Percentiles rank a stretch among this genome's conserved stretches.
These are phyloP conservation scores for Xylaria bambusicola DNA, from an alignment of 495 filamentous ascomycete species.

Conservation along the genomic window DNA sequence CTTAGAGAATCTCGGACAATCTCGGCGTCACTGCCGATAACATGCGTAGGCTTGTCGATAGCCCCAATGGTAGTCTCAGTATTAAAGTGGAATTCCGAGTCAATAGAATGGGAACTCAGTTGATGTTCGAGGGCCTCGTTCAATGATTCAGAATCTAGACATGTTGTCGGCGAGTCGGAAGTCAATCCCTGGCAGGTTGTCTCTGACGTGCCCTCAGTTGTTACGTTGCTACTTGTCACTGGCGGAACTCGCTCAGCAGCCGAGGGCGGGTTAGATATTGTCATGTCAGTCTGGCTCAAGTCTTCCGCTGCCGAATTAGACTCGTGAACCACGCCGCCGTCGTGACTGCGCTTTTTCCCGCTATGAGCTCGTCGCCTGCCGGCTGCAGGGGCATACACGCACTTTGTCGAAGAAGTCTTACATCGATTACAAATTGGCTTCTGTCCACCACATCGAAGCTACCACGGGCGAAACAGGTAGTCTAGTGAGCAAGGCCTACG, in stretches of 20 bases:
- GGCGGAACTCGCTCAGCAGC: neutral
- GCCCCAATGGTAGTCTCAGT: neutral
- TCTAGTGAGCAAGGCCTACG: neutral
- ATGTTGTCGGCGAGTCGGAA: neutral
- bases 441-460: conserved; percentile 1
- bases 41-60: neutral
- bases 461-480: neutral
- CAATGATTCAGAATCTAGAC: neutral
- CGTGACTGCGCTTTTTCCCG: neutral
- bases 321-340: neutral
- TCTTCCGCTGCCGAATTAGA: neutral
- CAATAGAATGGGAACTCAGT: neutral
- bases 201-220: neutral
- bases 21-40: neutral
- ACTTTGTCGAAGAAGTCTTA: neutral
- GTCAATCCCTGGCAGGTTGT: neutral
- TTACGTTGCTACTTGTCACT: neutral
- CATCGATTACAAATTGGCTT: neutral
- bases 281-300: neutral
- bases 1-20: neutral
- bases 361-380: neutral
- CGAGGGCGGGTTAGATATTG: neutral
- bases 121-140: neutral
- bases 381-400: neutral
- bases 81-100: neutral